Conservation (phyloP, 2,329 filamentous ascomycete genomes). For the Alternaria triticina region DNA sequence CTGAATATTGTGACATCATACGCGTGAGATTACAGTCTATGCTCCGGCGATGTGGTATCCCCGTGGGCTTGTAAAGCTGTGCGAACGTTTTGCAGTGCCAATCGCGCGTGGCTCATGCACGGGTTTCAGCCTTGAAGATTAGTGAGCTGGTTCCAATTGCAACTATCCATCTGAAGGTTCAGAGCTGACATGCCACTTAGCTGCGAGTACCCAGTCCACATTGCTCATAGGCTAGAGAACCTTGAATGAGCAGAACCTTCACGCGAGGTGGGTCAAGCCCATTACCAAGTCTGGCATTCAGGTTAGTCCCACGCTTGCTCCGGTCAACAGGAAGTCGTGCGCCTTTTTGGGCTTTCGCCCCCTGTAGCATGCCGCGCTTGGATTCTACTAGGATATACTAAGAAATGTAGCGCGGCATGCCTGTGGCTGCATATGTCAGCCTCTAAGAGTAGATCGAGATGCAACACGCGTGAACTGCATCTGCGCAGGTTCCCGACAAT, state of each 20-base stretch:
- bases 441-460: neutral
- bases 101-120: neutral
- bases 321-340: constrained; percentile 20
- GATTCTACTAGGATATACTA: constrained; percentile 13
- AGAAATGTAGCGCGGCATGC: constrained; percentile 2
- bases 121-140: neutral
- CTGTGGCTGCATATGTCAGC: constrained; percentile 15
- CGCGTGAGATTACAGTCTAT: neutral
- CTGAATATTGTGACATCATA: neutral
- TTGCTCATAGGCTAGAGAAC: neutral
- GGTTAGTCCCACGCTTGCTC: constrained; percentile 16
- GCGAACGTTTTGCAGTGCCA: neutral
- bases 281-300: neutral
- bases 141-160: neutral
- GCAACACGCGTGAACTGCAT: constrained; percentile 7
- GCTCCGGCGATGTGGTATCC: neutral
- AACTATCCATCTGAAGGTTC: neutral
- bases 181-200: no score
- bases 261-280: neutral
- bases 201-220: neutral
- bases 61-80: neutral
- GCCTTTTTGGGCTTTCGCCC: constrained; percentile 13
- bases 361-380: constrained; percentile 2
- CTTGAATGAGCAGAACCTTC: neutral
- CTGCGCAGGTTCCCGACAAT: constrained; percentile 11